phyloP scores from a whole-genome alignment of 1,284 basidiomycete species.

The Puccinia novopanici region DNA sequence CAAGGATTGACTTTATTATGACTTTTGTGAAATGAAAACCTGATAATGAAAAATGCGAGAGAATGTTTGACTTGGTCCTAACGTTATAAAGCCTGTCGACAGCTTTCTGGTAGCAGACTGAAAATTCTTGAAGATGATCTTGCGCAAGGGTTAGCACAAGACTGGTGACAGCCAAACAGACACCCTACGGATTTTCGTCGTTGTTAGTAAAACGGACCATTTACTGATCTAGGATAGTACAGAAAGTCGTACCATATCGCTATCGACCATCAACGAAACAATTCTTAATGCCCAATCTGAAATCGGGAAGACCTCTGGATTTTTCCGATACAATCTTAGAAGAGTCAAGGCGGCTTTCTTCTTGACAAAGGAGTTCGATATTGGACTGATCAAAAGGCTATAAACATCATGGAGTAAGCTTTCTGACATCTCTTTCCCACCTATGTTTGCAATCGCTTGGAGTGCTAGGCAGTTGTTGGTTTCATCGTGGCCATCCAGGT shows the following conservation, averaged over 20 bases:
- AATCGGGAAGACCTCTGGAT: slow-evolving; percentile 87
- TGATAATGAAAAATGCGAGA: slow-evolving; percentile 12
- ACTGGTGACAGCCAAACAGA: slow-evolving; percentile 88
- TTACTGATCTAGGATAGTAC: not conserved
- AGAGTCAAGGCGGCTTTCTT: slow-evolving; percentile 97
- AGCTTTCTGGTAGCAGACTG: slow-evolving; percentile 89
- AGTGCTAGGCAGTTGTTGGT: slow-evolving; percentile 93
- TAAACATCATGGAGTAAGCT: slow-evolving; percentile 90
- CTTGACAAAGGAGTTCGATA: slow-evolving; percentile 91
- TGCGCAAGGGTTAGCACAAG: slow-evolving; percentile 93
- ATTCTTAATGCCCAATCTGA: slow-evolving; percentile 94
- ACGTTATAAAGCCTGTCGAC: slow-evolving; percentile 85
- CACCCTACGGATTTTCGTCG: slow-evolving; percentile 66
- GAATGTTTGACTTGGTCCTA: slow-evolving; percentile 57
- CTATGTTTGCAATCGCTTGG: slow-evolving; percentile 97
- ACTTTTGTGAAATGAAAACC: not conserved
- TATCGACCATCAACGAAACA: slow-evolving; percentile 90
- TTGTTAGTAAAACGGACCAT: slow-evolving; percentile 38
- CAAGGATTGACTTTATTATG: not conserved
- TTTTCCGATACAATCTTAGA: slow-evolving; percentile 89
- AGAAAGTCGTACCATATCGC: slow-evolving; percentile 72
- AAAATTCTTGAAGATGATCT: slow-evolving; percentile 84
- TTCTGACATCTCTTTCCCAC: slow-evolving; percentile 97
- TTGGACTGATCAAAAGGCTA: slow-evolving; percentile 92
- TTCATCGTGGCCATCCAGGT: slow-evolving; percentile 91